Base-by-base conservation (phyloP, 1,284 basidiomycete genomes). In the Trichosporon asahii region DNA sequence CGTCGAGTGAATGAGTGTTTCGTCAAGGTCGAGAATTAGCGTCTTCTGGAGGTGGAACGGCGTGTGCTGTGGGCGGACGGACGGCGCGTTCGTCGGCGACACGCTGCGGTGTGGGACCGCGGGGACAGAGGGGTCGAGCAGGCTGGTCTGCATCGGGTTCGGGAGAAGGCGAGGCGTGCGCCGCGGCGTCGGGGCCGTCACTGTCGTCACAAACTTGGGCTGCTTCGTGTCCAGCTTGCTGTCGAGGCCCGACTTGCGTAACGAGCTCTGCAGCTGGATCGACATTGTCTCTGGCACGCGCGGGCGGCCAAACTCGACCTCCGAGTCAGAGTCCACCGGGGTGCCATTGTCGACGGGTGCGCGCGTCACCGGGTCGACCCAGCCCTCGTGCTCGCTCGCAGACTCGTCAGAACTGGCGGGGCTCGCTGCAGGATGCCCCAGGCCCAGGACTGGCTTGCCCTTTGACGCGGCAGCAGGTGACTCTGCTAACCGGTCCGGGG, bases 1-100 rank as follows among this genome's bases (percentile, higher is more conserved):
- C 0, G 95, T 99, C 1, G 95, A 98, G 80, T 99, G 96, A 71
- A 99, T 98, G 68, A 99, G 88, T 0, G 96, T 99, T 85, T 99
- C 96, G 82, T 99, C 96, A 53, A 99, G 86, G 84, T 99, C 96
- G 64, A 99, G 89, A 23, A 98, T 94, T 33, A 98, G 89, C 0
- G 94, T 96, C 85, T 98, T 98, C 61, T 89, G 92, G 23, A 88
- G 85, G 78, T 91, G 91, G 76, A 95, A 90, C 0, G 90, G 89
- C 0, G 89, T 88, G 88, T 23, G 87, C 76, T 49, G 84, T 75
- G 67, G 86, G 76, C 60, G 85, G 1, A 60, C 68, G 18, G 69
- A 49, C 14, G 69, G 81, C n/a, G 73, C 66, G 37, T 35, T 64
- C 49, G 46, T 64, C 21, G 69, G 69, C 21, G 69, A 67, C 6